phyloP scores from a whole-genome alignment of 768 basidiomycete species.

The Xanthoconium stramineum region DNA sequence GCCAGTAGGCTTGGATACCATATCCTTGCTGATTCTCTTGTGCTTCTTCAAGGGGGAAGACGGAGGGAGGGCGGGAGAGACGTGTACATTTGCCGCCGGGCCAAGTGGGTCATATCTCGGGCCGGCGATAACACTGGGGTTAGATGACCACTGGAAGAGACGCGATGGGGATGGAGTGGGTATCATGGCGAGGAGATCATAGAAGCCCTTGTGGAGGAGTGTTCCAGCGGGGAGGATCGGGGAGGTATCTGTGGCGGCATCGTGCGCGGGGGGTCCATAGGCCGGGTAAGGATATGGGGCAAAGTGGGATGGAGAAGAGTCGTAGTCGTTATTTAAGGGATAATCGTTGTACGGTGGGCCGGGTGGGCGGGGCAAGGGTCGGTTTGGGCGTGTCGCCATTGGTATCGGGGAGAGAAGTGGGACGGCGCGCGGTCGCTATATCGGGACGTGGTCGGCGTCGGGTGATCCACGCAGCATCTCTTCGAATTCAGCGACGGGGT shows the following conservation, averaged over 20 bases:
- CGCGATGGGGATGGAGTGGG: conserved; percentile 67
- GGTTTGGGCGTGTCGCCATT: conserved; percentile 1
- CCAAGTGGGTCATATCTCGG: conserved; percentile 65
- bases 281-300: conserved; percentile 2
- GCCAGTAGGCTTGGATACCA: conserved; percentile 79
- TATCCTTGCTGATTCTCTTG: conserved; percentile 78
- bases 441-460: background rate
- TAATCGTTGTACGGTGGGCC: background rate
- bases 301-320: background rate
- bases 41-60: conserved; percentile 46
- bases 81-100: background rate
- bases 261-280: background rate
- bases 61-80: conserved; percentile 27
- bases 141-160: conserved; percentile 51
- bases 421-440: background rate
- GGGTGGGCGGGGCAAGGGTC: background rate
- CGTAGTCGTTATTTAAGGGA: background rate
- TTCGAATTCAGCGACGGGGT: background rate
- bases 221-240: conserved; percentile 63
- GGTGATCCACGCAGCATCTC: conserved; percentile 1
- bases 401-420: background rate
- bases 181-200: conserved; percentile 78
- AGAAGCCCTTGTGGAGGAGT: conserved; percentile 86
- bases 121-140: conserved; percentile 41
- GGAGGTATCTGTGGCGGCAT: conserved; percentile 21